phyloP scores from a whole-genome alignment of 495 filamentous ascomycete genomes.

The Corynascus novoguineensis region DNA sequence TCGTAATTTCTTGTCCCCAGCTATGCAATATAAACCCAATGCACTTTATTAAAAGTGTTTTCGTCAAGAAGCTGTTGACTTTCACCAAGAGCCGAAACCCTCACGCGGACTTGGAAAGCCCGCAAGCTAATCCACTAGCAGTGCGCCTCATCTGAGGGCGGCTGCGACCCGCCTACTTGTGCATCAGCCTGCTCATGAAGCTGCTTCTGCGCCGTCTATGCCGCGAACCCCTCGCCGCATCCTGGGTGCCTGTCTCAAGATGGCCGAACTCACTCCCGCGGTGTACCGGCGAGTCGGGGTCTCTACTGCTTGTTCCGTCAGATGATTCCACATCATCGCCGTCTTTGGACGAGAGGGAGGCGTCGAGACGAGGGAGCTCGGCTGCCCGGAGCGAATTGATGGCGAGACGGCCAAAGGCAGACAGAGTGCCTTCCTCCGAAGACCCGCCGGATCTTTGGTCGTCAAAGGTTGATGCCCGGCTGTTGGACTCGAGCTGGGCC shows the following conservation, averaged over 20 bases:
- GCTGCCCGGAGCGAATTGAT: slow-evolving; percentile 17
- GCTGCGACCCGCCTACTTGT: slow-evolving; percentile 15
- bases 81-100: too few relatives aligned
- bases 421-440: slow-evolving; percentile 7
- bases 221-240: not conserved
- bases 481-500: slow-evolving; percentile 2
- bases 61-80: too few relatives aligned
- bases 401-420: slow-evolving; percentile 17
- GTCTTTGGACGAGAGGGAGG: slow-evolving; percentile 16
- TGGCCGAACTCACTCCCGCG: not conserved
- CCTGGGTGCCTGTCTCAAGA: slow-evolving; percentile 2
- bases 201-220: slow-evolving; percentile 12
- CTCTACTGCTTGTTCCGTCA: slow-evolving; percentile 17
- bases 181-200: slow-evolving; percentile 17
- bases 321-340: slow-evolving; percentile 16
- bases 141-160: not conserved
- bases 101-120: not conserved
- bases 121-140: not conserved
- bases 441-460: not conserved
- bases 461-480: slow-evolving; percentile 5
- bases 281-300: slow-evolving; percentile 12
- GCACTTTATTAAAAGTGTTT: not conserved
- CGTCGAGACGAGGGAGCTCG: slow-evolving; percentile 9
- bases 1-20: not conserved
- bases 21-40: not conserved